Percentiles rank a stretch among this genome's conserved stretches.
phyloP scores from a whole-genome alignment of 108 stramenopile species.

The Discostella pseudostelligera region DNA sequence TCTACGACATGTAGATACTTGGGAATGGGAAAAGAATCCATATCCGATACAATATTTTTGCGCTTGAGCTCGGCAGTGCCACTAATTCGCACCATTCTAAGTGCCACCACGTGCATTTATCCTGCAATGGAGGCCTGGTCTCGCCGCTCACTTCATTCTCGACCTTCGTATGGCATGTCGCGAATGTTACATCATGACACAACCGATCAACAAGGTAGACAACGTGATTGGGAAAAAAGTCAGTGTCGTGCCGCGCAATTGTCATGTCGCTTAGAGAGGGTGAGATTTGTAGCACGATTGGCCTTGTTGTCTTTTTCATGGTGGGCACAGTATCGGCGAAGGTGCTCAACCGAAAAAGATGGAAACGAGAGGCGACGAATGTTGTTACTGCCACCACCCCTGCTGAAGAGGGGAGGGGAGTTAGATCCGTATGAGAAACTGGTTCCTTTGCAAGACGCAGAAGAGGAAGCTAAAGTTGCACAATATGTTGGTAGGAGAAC shows the following conservation, averaged over 20 bases:
- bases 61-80: slow-evolving; percentile 19
- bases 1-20: not conserved
- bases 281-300: slow-evolving; percentile 31
- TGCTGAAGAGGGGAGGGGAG: slow-evolving; percentile 39
- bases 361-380: not conserved
- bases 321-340: slow-evolving; percentile 25
- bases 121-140: slow-evolving; percentile 44
- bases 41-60: not conserved
- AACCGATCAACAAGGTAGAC: slow-evolving; percentile 10
- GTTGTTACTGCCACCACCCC: slow-evolving; percentile 3
- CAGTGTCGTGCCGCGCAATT: slow-evolving; percentile 8
- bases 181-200: not conserved
- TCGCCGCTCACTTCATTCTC: slow-evolving; percentile 2
- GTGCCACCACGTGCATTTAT: slow-evolving; percentile 41
- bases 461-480: slow-evolving; percentile 19
- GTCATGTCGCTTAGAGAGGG: slow-evolving; percentile 26
- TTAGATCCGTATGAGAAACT: slow-evolving; percentile 39
- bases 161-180: not conserved
- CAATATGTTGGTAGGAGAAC: slow-evolving; percentile 46
- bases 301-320: slow-evolving; percentile 30
- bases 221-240: slow-evolving; percentile 13
- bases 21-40: not conserved
- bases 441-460: slow-evolving; percentile 20
- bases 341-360: not conserved
- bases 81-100: slow-evolving; percentile 25